Base-by-base conservation (phyloP, 2,329 filamentous ascomycete species). In the Fusarium verticillioides region DNA sequence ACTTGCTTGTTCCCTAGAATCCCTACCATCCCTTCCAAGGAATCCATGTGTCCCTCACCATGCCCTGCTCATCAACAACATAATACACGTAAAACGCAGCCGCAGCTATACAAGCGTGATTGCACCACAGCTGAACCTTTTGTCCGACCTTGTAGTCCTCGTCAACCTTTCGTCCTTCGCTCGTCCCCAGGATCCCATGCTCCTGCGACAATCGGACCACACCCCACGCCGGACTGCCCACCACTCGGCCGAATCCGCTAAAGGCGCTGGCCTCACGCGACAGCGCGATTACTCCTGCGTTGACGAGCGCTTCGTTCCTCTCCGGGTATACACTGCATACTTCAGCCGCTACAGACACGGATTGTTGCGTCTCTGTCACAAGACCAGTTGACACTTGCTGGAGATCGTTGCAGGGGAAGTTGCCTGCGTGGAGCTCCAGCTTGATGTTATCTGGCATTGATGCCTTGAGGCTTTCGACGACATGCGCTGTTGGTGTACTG, bases 271-370 rank as follows among this genome's bases (percentile, higher is more conserved):
- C 73, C 68, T 83, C 82, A 12, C 80, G 81, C 16, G 81, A 81
- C 19, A 83, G 62, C 10, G 81, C 79, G 23, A 82, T 77, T 5
- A 78, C 79, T 1, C 82, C 82, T 0, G 81, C 82, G 60, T 83
- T 83, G 40, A 83, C 72, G 34, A 83, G 78, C 7, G 78, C 81
- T 66, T 83, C 82, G 61, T 83, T 82, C 13, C 82, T 78, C 57
- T 82, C 80, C 0, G 80, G 79, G 50, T 83, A 83, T 16, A 83
- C 75, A 57, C 82, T 81, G 70, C 80, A 83, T n/a, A 83, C 81
- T 60, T 83, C 82, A 32, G 79, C 74, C 1, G 75, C 65, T 4
- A 83, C 73, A 7, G 79, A 78, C 9, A 79, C 73, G 7, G 82
- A 80, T 39, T 81, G 80, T 34, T 81, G 77, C 3, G 70, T 62